Conservation (phyloP, 495 filamentous ascomycete species). For the Podospora pseudopauciseta region DNA sequence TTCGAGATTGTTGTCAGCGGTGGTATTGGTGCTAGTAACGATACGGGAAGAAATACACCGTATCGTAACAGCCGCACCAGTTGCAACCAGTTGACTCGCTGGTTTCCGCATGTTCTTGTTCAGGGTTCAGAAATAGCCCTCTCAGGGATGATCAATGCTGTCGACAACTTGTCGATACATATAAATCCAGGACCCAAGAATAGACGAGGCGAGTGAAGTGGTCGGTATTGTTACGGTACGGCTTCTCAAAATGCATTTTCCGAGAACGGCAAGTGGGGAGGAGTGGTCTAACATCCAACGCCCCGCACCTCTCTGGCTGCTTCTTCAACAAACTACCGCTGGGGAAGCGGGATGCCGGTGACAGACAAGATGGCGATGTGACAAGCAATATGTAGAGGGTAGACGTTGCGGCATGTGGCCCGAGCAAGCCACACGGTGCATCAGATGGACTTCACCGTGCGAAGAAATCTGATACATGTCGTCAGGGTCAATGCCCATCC, state of each 20-base stretch:
- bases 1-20: neutral
- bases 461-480: neutral
- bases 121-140: neutral
- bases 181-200: neutral
- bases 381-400: neutral
- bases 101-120: neutral
- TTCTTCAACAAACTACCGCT: constrained; percentile 1
- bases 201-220: neutral
- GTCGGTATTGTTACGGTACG: neutral
- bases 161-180: neutral
- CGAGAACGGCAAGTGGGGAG: constrained; percentile 1
- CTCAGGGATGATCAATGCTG: neutral
- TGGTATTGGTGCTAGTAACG: neutral
- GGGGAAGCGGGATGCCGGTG: no score
- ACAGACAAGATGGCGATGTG: neutral
- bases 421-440: neutral
- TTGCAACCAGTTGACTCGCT: neutral
- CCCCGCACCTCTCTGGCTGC: neutral
- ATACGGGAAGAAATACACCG: neutral
- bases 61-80: neutral
- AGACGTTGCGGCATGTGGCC: neutral
- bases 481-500: neutral
- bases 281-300: neutral
- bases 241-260: neutral
- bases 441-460: neutral